Base-by-base conservation (phyloP, 2,329 filamentous ascomycete genomes). In the Teratosphaeria epicoccoides region DNA sequence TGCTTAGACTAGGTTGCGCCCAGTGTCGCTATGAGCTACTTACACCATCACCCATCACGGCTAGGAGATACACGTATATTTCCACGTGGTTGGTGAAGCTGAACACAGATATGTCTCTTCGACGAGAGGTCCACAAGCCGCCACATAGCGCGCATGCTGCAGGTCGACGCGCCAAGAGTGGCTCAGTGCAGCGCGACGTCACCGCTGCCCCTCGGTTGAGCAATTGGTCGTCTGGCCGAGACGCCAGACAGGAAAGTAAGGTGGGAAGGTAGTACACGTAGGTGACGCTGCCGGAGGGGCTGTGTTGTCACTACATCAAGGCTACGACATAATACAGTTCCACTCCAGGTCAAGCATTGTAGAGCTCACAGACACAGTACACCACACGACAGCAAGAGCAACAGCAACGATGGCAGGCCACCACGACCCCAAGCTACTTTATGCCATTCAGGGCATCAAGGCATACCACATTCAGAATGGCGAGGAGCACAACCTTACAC, bases 381-480 rank as follows among this genome's bases (percentile, higher is more conserved):
- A 23, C 9, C 44, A 46, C n/a, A n/a, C n/a, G n/a, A 24, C 10
- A 24, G 6, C 23, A 10, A 24, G 44, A 24, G 7, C 44, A 17
- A 7, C 44, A 46, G 17, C 44, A 4, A 46, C 23, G 4, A 46
- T 46, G 44, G 20, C 44, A 5, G 25, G 20, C 44, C 44, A 46
- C 44, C 14, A 46, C 22, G 76, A 80, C 53, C 76, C 77, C 46
- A 75, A 76, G 61, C 69, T 80, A 37, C 73, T 80, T 52, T 80
- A 76, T 63, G 72, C 74, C 24, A 73, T 97, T 67, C 82, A 84
- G 59, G 88, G 88, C 73, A 91, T 98, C 64, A 84, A 84, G 58
- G 93, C 91, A 58, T 95, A 88, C 73, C 88, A 96, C 67, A 82
- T 97, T 55, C 82, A 88, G 68, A 81, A 95, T 78, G 91, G 93